Evolutionary conservation across 768 basidiomycete species (phyloP).

Genomic region (Epithele typhae): DNA sequence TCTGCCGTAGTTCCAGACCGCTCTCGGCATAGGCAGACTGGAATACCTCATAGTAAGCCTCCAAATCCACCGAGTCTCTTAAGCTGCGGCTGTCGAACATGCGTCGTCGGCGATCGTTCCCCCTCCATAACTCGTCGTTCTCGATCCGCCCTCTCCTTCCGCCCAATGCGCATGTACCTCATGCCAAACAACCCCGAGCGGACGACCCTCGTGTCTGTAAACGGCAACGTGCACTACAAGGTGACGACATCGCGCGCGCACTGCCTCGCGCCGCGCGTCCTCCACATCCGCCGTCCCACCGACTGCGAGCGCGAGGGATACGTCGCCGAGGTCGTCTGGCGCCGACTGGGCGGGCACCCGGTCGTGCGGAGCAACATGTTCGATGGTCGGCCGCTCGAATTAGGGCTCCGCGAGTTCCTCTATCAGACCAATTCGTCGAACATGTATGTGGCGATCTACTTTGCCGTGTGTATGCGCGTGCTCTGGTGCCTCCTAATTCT

Average conservation of each 20-base stretch:
- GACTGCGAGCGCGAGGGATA: slow-evolving; percentile 34
- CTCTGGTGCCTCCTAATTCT: background rate
- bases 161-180: slow-evolving; percentile 55
- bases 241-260: slow-evolving; percentile 35
- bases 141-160: too few species aligned
- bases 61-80: too few species aligned
- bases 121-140: too few species aligned
- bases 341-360: slow-evolving; percentile 34
- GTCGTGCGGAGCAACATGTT: slow-evolving; percentile 38
- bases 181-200: slow-evolving; percentile 46
- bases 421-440: slow-evolving; percentile 38
- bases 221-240: slow-evolving; percentile 47
- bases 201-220: slow-evolving; percentile 45
- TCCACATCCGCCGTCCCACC: slow-evolving; percentile 38
- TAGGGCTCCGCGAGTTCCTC: slow-evolving; percentile 36
- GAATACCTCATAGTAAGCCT: too few species aligned
- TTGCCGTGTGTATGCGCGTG: background rate
- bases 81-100: too few species aligned
- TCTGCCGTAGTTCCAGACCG: too few species aligned
- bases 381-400: slow-evolving; percentile 22
- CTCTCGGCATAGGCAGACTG: too few species aligned
- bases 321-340: slow-evolving; percentile 50
- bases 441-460: slow-evolving; percentile 28
- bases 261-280: slow-evolving; percentile 28
- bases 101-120: too few species aligned